phyloP scores from a whole-genome alignment of 768 basidiomycete genomes.

The Suillus ampliporus region DNA sequence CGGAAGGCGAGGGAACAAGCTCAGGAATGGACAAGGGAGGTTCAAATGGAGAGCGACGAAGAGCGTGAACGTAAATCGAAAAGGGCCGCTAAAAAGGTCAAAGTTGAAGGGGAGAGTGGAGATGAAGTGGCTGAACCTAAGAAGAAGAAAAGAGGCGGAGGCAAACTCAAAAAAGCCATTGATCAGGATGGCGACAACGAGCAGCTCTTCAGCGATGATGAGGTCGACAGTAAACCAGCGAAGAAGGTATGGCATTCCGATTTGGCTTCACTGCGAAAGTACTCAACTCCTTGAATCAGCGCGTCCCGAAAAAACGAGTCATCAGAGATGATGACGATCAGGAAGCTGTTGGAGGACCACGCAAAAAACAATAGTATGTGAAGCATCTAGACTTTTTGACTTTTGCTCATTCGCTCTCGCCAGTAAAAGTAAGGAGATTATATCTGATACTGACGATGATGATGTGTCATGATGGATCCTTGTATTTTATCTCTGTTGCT shows the following conservation, averaged over 20 bases:
- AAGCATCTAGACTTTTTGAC: background rate
- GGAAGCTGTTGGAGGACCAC: constrained; percentile 62
- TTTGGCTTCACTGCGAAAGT: background rate
- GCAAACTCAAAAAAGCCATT: constrained; percentile 65
- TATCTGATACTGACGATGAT: constrained; percentile 56
- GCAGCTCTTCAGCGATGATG: constrained; percentile 74
- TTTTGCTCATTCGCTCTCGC: constrained; percentile 12
- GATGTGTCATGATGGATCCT: constrained; percentile 55
- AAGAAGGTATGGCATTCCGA: constrained; percentile 61
- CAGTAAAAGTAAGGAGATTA: constrained; percentile 83
- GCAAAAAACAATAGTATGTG: constrained; percentile 80
- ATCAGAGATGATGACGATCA: constrained; percentile 82
- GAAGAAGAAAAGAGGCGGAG: constrained; percentile 76
- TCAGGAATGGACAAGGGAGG: constrained; percentile 74
- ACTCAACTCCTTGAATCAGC: constrained; percentile 29
- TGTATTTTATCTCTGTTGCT: constrained; percentile 19
- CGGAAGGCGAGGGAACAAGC: constrained; percentile 79
- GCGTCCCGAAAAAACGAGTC: constrained; percentile 71
- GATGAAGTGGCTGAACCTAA: constrained; percentile 62
- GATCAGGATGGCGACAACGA: constrained; percentile 65
- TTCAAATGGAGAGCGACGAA: constrained; percentile 73
- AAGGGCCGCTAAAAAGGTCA: constrained; percentile 59
- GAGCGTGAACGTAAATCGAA: constrained; percentile 73
- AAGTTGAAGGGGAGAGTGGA: constrained; percentile 58
- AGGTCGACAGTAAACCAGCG: constrained; percentile 57